Conservation (phyloP, 805 yeast genomes). For the Starmerella tilneyi region DNA sequence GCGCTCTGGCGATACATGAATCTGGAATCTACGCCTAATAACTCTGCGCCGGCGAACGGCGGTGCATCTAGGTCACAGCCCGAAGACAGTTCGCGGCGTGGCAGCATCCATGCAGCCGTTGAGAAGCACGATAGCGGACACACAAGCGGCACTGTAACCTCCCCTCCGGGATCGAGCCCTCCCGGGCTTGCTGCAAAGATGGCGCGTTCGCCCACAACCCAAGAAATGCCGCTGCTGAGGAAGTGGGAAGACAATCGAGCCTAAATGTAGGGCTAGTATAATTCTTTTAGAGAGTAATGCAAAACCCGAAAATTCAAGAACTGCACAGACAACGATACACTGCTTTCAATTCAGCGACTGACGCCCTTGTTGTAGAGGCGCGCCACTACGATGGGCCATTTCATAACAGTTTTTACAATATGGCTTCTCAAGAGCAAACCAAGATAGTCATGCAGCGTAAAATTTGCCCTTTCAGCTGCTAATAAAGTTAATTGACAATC, state of each 20-base stretch:
- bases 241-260: constrained; percentile 13
- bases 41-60: constrained; percentile 6
- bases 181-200: background rate
- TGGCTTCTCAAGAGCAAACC: no score
- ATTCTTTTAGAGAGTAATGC: no score
- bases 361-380: no score
- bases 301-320: no score
- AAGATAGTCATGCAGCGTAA: no score
- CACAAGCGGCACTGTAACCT: background rate
- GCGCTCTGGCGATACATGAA: constrained; percentile 88
- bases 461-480: no score
- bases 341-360: no score
- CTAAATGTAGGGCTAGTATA: no score
- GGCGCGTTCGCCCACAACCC: background rate
- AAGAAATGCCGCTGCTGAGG: constrained; percentile 11
- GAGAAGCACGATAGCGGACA: background rate
- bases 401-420: no score
- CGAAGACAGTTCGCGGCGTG: background rate
- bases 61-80: background rate
- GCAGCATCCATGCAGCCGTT: background rate
- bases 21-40: constrained; percentile 42
- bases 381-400: no score
- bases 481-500: no score
- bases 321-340: no score
- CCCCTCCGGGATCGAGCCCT: constrained; percentile 5